Percentiles rank a stretch among this genome's conserved stretches.
These are phyloP conservation scores for Xylaria grammica DNA, from an alignment of 495 filamentous ascomycete species.

Conservation along the genomic window DNA sequence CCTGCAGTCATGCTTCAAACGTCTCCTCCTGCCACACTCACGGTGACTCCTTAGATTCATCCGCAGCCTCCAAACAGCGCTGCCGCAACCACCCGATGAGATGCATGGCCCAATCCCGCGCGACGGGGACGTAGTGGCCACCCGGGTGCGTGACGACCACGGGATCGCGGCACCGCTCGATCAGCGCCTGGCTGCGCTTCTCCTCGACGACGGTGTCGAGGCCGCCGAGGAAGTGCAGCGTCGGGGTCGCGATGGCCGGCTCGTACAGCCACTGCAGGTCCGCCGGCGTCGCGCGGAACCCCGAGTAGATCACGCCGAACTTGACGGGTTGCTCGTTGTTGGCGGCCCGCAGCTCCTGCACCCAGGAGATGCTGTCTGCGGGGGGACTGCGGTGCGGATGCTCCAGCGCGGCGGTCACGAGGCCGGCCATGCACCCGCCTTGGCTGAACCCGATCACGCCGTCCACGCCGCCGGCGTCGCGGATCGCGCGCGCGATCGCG, in stretches of 20 bases:
- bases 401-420: conserved; percentile 72
- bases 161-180: conserved; percentile 68
- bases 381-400: conserved; percentile 9
- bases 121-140: conserved; percentile 87
- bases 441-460: conserved; percentile 80
- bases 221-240: conserved; percentile 81
- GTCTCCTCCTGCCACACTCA: conserved; percentile 67
- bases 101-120: conserved; percentile 76
- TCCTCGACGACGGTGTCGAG: conserved; percentile 92
- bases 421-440: conserved; percentile 66
- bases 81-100: conserved; percentile 76
- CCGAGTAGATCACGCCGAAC: conserved; percentile 80
- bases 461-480: conserved; percentile 66
- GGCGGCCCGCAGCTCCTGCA: conserved; percentile 44
- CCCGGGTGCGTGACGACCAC: conserved; percentile 83
- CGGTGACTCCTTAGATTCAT: conserved; percentile 57
- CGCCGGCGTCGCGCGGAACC: conserved; percentile 68
- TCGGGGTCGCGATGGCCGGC: conserved; percentile 75
- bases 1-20: too few species aligned
- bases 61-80: conserved; percentile 48
- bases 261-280: conserved; percentile 74
- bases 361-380: conserved; percentile 31
- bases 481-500: conserved; percentile 62
- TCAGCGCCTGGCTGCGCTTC: conserved; percentile 63
- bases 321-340: conserved; percentile 66